These are phyloP conservation scores for Dillenia suffruticosa DNA, from an alignment of 164 flowering plant species.

Conservation along the genomic window DNA sequence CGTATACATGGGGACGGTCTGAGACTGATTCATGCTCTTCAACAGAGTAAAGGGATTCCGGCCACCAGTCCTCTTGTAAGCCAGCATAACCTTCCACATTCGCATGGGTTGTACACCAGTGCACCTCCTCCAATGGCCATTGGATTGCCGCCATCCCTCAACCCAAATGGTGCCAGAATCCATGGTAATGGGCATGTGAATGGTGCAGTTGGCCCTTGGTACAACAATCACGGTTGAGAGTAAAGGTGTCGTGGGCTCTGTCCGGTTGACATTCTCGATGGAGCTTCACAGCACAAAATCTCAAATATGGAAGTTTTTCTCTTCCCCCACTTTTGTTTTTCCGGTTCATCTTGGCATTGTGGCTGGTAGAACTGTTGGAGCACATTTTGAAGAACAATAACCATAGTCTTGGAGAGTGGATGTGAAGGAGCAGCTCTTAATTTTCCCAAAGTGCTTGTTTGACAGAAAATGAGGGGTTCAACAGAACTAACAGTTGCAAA, in stretches of 20 bases:
- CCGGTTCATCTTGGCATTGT: conserved; percentile 27
- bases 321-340: conserved; percentile 1
- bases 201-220: conserved; percentile 82
- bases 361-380: conserved; percentile 35
- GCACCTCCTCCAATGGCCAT: conserved; percentile 59
- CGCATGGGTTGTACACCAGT: conserved; percentile 53
- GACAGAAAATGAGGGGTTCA: conserved; percentile 6
- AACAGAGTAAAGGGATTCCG: conserved; percentile 61
- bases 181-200: conserved; percentile 84
- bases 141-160: conserved; percentile 52
- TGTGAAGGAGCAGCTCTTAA: no score
- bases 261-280: no score
- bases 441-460: no score
- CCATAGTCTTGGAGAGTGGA: no score
- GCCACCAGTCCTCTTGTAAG: conserved; percentile 59
- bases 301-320: conserved; percentile 13
- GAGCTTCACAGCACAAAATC: conserved; percentile 4
- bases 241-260: neutral
- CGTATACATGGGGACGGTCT: conserved; percentile 96
- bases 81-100: conserved; percentile 51
- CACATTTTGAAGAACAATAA: neutral
- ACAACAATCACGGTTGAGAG: conserved; percentile 49
- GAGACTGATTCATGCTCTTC: conserved; percentile 78
- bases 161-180: conserved; percentile 66
- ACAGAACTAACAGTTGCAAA: conserved; percentile 32